phyloP scores from a whole-genome alignment of 2,329 filamentous ascomycete genomes.

The Bimuria novae-zelandiae region DNA sequence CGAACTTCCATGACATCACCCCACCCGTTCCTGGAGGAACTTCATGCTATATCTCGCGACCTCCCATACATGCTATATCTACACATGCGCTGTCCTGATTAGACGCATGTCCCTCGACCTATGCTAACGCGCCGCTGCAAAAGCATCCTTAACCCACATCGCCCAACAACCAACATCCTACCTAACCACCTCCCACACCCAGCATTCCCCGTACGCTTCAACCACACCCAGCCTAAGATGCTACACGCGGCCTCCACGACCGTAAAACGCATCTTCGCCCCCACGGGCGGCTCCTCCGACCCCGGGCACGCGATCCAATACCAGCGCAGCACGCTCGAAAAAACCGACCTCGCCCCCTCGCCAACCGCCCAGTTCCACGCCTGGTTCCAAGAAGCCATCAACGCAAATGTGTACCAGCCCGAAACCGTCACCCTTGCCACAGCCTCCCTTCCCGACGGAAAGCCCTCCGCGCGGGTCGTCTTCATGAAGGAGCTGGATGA shows the following conservation, averaged over 20 bases:
- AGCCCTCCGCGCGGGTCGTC: conserved; percentile 82
- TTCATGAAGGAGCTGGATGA: conserved; percentile 94
- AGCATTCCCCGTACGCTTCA: background rate
- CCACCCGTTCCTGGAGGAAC: conserved; percentile 3
- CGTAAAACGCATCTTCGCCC: conserved; percentile 61
- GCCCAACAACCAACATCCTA: background rate
- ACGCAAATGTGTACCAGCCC: conserved; percentile 68
- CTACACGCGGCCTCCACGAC: conserved; percentile 26
- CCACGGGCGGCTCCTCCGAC: conserved; percentile 57
- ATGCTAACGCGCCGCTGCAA: conserved; percentile 1
- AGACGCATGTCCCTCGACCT: background rate
- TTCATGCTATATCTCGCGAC: background rate
- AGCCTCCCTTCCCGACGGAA: conserved; percentile 78
- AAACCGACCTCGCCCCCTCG: conserved; percentile 62
- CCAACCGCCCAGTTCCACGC: conserved; percentile 84
- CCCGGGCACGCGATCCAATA: conserved; percentile 76
- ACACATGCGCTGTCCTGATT: background rate
- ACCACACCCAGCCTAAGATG: conserved; percentile 20
- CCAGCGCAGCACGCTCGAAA: conserved; percentile 66
- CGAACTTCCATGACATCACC: conserved; percentile 14
- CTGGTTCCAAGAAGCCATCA: conserved; percentile 81
- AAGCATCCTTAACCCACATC: background rate
- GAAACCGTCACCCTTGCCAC: conserved; percentile 90
- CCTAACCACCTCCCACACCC: background rate
- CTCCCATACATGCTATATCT: background rate